Base-by-base conservation (phyloP, 179 eudicot species). In the Spergularia azorica region DNA sequence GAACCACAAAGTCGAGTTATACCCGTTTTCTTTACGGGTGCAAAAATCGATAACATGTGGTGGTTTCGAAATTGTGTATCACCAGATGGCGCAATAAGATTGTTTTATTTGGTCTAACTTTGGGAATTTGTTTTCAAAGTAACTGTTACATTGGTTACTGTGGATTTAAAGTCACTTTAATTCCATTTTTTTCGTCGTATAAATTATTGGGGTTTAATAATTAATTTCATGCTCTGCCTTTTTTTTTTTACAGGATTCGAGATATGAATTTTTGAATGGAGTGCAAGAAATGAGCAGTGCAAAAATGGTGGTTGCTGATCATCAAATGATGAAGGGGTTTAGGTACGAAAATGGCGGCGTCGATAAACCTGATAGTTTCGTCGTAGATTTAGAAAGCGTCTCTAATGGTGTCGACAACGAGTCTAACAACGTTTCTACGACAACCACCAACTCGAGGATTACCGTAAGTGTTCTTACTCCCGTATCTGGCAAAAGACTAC, bases 381-480 rank as follows among this genome's bases (percentile, higher is more conserved):
- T 87, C 4, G 84, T 93, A 17, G 93, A 93, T 83, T 79, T 91
- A 81, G 92, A 86, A 46, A 73, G 82, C 67, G 78, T 88, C 58
- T 79, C 91, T 43, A 84, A 84, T 72, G 87, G 84, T 57, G 59
- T 80, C 5, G 83, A 87, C 36, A 89, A 84, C 72, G 89, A 90
- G 13, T 46, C 72, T 39, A 64, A 76, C n/a, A 66, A 36, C 9
- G 41, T 63, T 70, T 41, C 76, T 70, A 41, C 77, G 6, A 60
- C 71, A 11, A n/a, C n/a, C n/a, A 36, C 85, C 46, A 87, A 87
- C 79, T 84, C 97, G 61, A 87, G 89, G 79, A 78, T 88, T 59
- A 82, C 85, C 2, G 98, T 93, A 84, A 82, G 91, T 79, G 77
- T 63, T 13, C 6, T 55, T 13, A 15, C 9, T 32, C 71, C 13